A percentile compares a stretch with the other conserved stretches of the same genome.
Conservation (phyloP, 305 asterid genomes). For the Fraxinus albicans region DNA sequence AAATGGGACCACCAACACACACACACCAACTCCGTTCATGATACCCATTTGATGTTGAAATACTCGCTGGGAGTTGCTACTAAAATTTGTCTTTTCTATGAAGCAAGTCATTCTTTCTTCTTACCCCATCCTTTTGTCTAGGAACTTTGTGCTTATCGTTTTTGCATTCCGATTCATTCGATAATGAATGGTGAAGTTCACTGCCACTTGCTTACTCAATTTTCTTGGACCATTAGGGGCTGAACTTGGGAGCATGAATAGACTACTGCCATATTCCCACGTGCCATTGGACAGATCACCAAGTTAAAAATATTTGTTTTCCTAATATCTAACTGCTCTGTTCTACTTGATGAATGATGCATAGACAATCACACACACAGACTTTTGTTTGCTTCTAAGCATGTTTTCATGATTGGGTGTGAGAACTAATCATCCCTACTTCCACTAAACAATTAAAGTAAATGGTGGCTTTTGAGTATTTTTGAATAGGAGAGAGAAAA, state of each 20-base stretch:
- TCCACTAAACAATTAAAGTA: slow-evolving; percentile 38
- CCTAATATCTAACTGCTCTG: slow-evolving; percentile 26
- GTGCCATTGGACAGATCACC: slow-evolving; percentile 23
- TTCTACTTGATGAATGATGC: slow-evolving; percentile 20
- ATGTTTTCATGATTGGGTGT: slow-evolving; percentile 65
- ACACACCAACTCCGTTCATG: background rate
- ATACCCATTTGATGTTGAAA: slow-evolving; percentile 1
- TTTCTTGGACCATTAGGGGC: background rate
- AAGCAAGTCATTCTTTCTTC: slow-evolving; percentile 36
- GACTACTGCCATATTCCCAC: slow-evolving; percentile 14
- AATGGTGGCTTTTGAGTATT: slow-evolving; percentile 4
- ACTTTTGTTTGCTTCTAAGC: slow-evolving; percentile 84
- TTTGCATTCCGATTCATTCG: background rate
- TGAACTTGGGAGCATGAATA: background rate
- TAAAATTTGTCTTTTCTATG: slow-evolving; percentile 25
- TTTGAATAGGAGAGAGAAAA: background rate
- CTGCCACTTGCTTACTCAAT: too few species aligned
- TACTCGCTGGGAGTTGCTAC: background rate
- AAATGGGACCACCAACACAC: slow-evolving; percentile 22
- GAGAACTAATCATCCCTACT: slow-evolving; percentile 36
- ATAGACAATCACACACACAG: slow-evolving; percentile 22
- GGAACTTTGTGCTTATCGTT: background rate
- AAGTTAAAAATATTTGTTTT: slow-evolving; percentile 4
- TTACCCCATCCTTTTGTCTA: background rate
- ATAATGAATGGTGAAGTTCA: too few species aligned